Base-by-base conservation (phyloP, 179 eudicot species). In the Silene vulgaris region DNA sequence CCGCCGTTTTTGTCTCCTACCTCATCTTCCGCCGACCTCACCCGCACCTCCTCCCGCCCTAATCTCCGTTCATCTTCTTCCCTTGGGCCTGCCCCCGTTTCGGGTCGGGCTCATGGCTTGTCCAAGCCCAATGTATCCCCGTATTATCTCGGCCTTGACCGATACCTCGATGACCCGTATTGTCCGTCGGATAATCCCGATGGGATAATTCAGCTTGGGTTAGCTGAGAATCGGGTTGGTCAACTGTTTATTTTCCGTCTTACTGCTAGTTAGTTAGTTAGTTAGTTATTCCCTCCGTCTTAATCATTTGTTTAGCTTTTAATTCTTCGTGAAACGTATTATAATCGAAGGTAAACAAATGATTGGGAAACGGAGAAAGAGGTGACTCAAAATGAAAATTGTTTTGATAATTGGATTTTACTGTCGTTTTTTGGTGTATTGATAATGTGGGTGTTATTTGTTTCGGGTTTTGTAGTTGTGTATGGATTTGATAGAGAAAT, bases 131-230 rank as follows among this genome's bases (percentile, higher is more conserved):
- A 77, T 52, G 86, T 79, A 28, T 83, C 87, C 2, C 85, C 91
- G 14, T 90, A 92, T 61, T 92, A 90, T 75, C 5, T 84, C 61
- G 96, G 97, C 16, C 54, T 87, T 77, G 88, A 87, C 54, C 82
- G 84, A 81, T 86, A 19, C 7, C 3, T 21, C 12, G 78, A 71
- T 21, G 96, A 92, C 76, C 82, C 85, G 5, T 92, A 82, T 37
- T 82, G 88, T 23, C 79, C 69, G n/a, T 52, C 75, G 13, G 77
- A 5, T 40, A 90, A 89, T 78, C 92, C 96, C 3, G 63, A 85
- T 56, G 97, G 97, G 21, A 71, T 92, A 67, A 77, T 92, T 80
- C 90, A 92, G 78, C 93, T 92, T 71, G 96, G 96, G 16, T 69
- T 91, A 67, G 82, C 96, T 1, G 97, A 92, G 84, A 92, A 92